These are phyloP conservation scores for Rhizopus delemar DNA, from an alignment of 371 early-diverging fungal genomes.

Conservation along the genomic window DNA sequence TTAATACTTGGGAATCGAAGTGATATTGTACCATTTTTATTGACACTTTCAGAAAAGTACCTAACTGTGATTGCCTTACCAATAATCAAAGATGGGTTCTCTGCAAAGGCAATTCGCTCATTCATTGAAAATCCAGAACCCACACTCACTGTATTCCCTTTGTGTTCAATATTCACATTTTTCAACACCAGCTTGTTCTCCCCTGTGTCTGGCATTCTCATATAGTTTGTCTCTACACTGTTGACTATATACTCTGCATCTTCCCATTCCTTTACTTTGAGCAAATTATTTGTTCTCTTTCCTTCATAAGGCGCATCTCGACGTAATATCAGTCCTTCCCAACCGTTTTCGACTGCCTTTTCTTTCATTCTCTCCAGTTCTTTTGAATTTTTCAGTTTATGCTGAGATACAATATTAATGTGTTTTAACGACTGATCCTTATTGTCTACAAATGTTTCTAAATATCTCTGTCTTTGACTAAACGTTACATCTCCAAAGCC, in stretches of 20 bases:
- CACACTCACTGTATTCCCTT: conserved; percentile 52
- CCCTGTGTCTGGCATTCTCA: conserved; percentile 53
- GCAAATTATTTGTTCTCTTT: conserved; percentile 55
- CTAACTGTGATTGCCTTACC: conserved; percentile 60
- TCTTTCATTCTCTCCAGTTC: conserved; percentile 36
- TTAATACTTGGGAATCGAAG: conserved; percentile 64
- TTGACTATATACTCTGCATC: conserved; percentile 59
- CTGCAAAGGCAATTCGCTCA: conserved; percentile 45
- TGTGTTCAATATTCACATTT: conserved; percentile 53
- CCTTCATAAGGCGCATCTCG: conserved; percentile 56
- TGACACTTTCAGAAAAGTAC: conserved; percentile 56
- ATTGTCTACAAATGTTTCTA: conserved; percentile 18
- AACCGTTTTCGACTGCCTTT: conserved; percentile 36
- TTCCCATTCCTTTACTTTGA: conserved; percentile 62
- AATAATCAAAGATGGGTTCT: conserved; percentile 46
- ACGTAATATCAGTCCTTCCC: conserved; percentile 66
- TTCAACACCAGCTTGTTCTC: conserved; percentile 46
- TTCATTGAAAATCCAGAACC: conserved; percentile 59
- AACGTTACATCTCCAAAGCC: conserved; percentile 32
- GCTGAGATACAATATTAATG: conserved; percentile 42
- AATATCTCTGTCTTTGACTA: conserved; percentile 32
- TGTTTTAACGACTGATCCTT: conserved; percentile 10
- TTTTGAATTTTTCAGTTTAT: conserved; percentile 20
- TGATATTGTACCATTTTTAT: conserved; percentile 33
- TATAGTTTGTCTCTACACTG: conserved; percentile 49